These are phyloP conservation scores for Sisymbrium altissimum DNA, from an alignment of 345 rosid species.

Conservation along the genomic window DNA sequence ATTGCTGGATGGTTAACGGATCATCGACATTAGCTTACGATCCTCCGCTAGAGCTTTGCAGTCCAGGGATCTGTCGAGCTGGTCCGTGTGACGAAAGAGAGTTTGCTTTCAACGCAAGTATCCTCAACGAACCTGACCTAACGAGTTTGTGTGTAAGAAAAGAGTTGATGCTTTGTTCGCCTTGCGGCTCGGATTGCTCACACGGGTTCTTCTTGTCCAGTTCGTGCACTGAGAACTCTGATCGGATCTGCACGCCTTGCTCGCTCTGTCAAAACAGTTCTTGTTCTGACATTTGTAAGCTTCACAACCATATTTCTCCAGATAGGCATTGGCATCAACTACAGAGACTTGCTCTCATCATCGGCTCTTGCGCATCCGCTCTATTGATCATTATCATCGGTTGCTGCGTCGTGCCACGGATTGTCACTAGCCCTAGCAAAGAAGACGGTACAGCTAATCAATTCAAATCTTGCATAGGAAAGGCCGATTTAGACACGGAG, in stretches of 20 bases:
- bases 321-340: slow-evolving; percentile 51
- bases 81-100: slow-evolving; percentile 50
- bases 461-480: slow-evolving; percentile 57
- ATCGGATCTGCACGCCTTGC: slow-evolving; percentile 75
- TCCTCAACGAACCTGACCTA: slow-evolving; percentile 69
- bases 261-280: slow-evolving; percentile 95
- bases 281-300: slow-evolving; percentile 62
- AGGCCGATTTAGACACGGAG: slow-evolving; percentile 47
- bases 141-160: slow-evolving; percentile 62
- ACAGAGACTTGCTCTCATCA: slow-evolving; percentile 39
- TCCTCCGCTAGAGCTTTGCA: slow-evolving; percentile 85
- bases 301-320: slow-evolving; percentile 38
- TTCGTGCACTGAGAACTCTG: slow-evolving; percentile 57
- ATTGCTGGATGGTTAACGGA: slow-evolving; percentile 70
- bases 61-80: slow-evolving; percentile 75
- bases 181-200: slow-evolving; percentile 78
- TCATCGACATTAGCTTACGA: slow-evolving; percentile 45
- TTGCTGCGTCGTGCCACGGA: slow-evolving; percentile 50
- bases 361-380: slow-evolving; percentile 46
- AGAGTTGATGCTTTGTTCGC: slow-evolving; percentile 67
- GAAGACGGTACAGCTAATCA: slow-evolving; percentile 44
- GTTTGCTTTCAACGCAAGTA: slow-evolving; percentile 84
- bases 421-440: slow-evolving; percentile 33
- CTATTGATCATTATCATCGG: slow-evolving; percentile 42
- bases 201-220: slow-evolving; percentile 79